Evolutionary conservation across 1,284 basidiomycete genomes (phyloP).

Genomic region (Mycena sp.): DNA sequence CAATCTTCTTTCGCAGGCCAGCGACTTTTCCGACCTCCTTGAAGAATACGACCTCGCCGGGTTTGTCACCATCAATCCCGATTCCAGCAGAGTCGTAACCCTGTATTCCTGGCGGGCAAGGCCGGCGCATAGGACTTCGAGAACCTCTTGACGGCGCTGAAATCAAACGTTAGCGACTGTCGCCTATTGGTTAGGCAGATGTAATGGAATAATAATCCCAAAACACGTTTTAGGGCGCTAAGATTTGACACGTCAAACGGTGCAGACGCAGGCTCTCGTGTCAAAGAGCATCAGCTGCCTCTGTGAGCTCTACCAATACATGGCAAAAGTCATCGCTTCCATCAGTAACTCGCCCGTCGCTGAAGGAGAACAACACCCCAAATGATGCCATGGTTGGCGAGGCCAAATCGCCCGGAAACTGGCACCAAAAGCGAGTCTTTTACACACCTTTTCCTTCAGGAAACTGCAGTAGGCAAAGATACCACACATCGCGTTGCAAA

Average conservation of each 20-base stretch:
- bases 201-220: neutral
- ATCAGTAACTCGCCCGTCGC: no score
- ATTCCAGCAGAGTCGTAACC: conserved; percentile 98
- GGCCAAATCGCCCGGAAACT: no score
- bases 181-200: no score
- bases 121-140: conserved; percentile 93
- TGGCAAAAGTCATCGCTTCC: no score
- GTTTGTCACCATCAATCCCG: conserved; percentile 93
- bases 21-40: conserved; percentile 99
- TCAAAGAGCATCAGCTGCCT: no score
- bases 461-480: conserved; percentile 97
- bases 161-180: conserved; percentile 22
- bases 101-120: conserved; percentile 97
- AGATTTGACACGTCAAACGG: no score
- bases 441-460: conserved; percentile 88
- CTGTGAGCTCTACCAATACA: no score
- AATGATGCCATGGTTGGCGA: no score
- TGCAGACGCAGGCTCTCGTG: no score
- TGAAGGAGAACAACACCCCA: no score
- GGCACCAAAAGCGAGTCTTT: conserved; percentile 2
- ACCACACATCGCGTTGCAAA: conserved; percentile 76
- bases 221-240: no score
- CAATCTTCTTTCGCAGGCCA: conserved; percentile 92
- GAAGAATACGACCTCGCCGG: conserved; percentile 86
- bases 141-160: conserved; percentile 91